phyloP scores from a whole-genome alignment of 2,329 filamentous ascomycete species.

The Didymella sp. region DNA sequence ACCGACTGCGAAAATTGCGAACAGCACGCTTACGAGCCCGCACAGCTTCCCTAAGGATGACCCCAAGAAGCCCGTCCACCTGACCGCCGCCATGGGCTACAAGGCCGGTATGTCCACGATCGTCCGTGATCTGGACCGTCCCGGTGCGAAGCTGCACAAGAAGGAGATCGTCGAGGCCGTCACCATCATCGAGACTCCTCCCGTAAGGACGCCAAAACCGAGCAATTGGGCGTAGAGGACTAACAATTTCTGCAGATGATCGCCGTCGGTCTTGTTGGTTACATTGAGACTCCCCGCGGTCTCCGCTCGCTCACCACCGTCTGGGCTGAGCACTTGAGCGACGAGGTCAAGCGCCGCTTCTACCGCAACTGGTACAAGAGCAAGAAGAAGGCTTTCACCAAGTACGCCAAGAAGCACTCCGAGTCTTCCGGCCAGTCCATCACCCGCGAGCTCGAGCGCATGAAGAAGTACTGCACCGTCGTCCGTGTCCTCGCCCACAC shows the following conservation, averaged over 20 bases:
- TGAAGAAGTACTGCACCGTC: constrained; percentile 99
- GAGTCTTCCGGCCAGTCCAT: constrained; percentile 89
- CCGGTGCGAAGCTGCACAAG: constrained; percentile 99
- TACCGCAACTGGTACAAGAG: constrained; percentile 99
- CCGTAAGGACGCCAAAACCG: constrained; percentile 76
- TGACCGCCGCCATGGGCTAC: constrained; percentile 98
- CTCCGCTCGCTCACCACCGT: constrained; percentile 99
- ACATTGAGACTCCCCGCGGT: constrained; percentile 99
- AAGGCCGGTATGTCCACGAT: constrained; percentile 99
- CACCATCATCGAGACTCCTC: constrained; percentile 54
- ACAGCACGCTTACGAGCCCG: constrained; percentile 35
- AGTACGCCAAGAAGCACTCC: constrained; percentile 99
- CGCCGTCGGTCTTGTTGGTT: constrained; percentile 99
- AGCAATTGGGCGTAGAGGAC: constrained; percentile 55
- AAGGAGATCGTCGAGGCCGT: constrained; percentile 55
- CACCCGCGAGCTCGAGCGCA: constrained; percentile 97
- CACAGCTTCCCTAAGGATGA: constrained; percentile 99
- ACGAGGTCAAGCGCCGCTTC: constrained; percentile 99
- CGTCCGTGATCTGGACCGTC: constrained; percentile 98
- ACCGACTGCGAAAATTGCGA: constrained; percentile 23
- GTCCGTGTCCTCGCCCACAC: constrained; percentile 99
- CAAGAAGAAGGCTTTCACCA: constrained; percentile 99
- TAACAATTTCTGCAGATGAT: constrained; percentile 76
- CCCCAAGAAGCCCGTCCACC: constrained; percentile 98
- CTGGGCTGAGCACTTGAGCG: constrained; percentile 98